phyloP scores from a whole-genome alignment of 1,284 basidiomycete species.

The Cerioporus squamosus region DNA sequence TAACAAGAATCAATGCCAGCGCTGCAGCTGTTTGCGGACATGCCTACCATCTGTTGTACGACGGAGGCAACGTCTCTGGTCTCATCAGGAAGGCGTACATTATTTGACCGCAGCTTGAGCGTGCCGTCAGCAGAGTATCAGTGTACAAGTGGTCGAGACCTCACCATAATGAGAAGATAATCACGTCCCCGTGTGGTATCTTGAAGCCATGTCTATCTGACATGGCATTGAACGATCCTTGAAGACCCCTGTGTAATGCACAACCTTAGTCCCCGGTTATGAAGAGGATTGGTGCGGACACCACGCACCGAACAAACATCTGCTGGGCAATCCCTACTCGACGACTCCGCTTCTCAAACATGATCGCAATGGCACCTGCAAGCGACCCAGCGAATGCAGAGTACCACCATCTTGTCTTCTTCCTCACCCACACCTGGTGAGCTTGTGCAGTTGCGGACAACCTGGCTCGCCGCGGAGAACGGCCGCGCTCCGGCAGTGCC shows the following conservation, averaged over 20 bases:
- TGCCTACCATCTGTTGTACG: slow-evolving; percentile 81
- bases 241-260: slow-evolving; percentile 62
- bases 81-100: slow-evolving; percentile 83
- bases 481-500: slow-evolving; percentile 13
- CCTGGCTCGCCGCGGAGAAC: slow-evolving; percentile 46
- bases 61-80: slow-evolving; percentile 82
- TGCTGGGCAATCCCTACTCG: slow-evolving; percentile 87
- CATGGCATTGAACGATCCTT: slow-evolving; percentile 82
- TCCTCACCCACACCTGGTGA: slow-evolving; percentile 64
- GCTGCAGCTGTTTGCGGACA: slow-evolving; percentile 20
- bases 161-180: slow-evolving; percentile 84
- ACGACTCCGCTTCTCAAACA: slow-evolving; percentile 79
- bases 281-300: background rate
- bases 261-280: background rate
- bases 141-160: slow-evolving; percentile 20
- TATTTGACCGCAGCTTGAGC: slow-evolving; percentile 83
- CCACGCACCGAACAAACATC: slow-evolving; percentile 80
- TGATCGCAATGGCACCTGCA: slow-evolving; percentile 80
- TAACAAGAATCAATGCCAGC: background rate
- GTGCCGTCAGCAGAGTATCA: background rate
- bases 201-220: slow-evolving; percentile 67
- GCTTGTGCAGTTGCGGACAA: slow-evolving; percentile 66
- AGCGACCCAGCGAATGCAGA: slow-evolving; percentile 86
- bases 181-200: slow-evolving; percentile 85
- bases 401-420: slow-evolving; percentile 83